Evolutionary conservation across 148 eudicot genomes (phyloP).

Genomic region (Hydrangea macrophylla): DNA sequence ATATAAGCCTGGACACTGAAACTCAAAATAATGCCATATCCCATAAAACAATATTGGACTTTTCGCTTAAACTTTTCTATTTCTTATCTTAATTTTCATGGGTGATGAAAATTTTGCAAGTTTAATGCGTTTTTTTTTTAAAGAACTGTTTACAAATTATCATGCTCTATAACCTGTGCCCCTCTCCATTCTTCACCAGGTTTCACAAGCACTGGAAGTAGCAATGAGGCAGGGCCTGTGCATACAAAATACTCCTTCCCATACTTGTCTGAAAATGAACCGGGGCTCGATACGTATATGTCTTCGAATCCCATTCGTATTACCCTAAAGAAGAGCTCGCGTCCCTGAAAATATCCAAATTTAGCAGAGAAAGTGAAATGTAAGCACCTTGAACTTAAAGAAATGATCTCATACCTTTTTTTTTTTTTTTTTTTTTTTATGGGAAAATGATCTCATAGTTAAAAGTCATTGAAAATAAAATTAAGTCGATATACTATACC

Average conservation of each 20-base stretch:
- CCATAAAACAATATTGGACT: too few species aligned
- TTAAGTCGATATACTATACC: too few species aligned
- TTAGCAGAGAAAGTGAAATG: not conserved
- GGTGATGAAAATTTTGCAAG: too few species aligned
- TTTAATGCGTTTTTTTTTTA: too few species aligned
- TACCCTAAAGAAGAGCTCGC: slow-evolving; percentile 63
- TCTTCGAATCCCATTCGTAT: slow-evolving; percentile 79
- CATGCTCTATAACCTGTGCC: slow-evolving; percentile 85
- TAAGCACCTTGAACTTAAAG: not conserved
- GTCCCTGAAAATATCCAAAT: slow-evolving; percentile 53
- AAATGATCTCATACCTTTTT: too few species aligned
- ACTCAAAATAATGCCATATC: too few species aligned
- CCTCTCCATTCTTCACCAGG: slow-evolving; percentile 93
- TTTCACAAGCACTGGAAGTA: slow-evolving; percentile 62
- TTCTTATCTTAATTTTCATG: too few species aligned
- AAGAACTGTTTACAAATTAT: slow-evolving; percentile 45
- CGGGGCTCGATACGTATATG: slow-evolving; percentile 75
- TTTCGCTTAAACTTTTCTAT: too few species aligned
- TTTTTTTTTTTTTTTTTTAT: too few species aligned
- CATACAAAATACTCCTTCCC: slow-evolving; percentile 79
- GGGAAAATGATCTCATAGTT: not conserved
- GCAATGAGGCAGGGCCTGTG: slow-evolving; percentile 81
- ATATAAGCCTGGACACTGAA: too few species aligned
- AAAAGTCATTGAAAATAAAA: not conserved
- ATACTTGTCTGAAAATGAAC: slow-evolving; percentile 58